Conservation (phyloP, 331 rosid species). For the Cucumis variabilis region DNA sequence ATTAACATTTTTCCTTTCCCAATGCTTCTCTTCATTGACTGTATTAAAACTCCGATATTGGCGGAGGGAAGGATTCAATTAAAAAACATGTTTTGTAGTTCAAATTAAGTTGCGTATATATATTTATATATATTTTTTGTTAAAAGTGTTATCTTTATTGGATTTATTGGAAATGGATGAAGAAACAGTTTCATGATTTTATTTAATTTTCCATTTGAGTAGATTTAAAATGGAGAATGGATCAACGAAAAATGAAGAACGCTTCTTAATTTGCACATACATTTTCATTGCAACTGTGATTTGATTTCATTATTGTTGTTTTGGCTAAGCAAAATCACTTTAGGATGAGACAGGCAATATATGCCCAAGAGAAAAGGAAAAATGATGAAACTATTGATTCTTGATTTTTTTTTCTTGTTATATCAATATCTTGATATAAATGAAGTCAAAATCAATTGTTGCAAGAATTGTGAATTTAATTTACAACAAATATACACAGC, state of each 20-base stretch:
- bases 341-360: conserved; percentile 8
- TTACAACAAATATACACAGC: too few relatives aligned
- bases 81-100: too few relatives aligned
- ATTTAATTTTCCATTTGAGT: conserved; percentile 50
- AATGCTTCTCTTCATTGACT: too few relatives aligned
- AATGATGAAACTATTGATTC: background rate
- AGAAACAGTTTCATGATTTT: conserved; percentile 46
- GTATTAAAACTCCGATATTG: too few relatives aligned
- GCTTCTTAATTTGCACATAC: conserved; percentile 43
- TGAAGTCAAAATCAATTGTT: conserved; percentile 17
- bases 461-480: conserved; percentile 2
- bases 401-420: conserved; percentile 15
- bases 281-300: background rate
- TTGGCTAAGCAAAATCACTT: background rate
- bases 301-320: background rate
- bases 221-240: conserved; percentile 39
- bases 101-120: too few relatives aligned
- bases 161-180: conserved; percentile 49
- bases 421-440: background rate
- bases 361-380: background rate
- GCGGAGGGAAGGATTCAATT: too few relatives aligned
- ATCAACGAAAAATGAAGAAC: conserved; percentile 1
- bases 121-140: too few relatives aligned
- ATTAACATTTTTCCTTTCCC: too few relatives aligned
- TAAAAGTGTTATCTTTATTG: conserved; percentile 50